These are phyloP conservation scores for Fusarium sarcochroum DNA, from an alignment of 2,329 filamentous ascomycete genomes.

Conservation along the genomic window DNA sequence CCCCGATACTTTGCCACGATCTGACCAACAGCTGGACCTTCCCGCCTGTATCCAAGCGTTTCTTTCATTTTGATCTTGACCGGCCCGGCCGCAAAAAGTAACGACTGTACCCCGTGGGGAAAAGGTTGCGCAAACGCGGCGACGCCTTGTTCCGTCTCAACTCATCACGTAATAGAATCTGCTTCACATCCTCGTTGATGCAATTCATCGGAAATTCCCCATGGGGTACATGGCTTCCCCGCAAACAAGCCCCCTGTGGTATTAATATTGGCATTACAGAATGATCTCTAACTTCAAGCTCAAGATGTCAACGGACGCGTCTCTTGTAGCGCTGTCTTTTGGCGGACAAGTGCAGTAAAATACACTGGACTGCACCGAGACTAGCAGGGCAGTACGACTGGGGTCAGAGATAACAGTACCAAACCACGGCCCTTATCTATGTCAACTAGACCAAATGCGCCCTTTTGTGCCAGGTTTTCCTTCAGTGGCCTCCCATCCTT, in stretches of 20 bases:
- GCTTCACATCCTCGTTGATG: conserved; percentile 1
- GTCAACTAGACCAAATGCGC: conserved; percentile 30
- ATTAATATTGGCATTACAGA: neutral
- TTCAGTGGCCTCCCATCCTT: conserved; percentile 8
- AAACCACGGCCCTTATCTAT: conserved; percentile 23
- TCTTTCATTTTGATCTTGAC: neutral
- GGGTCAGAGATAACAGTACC: conserved; percentile 39
- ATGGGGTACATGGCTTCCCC: conserved; percentile 38
- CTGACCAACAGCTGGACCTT: neutral
- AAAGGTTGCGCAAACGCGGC: neutral
- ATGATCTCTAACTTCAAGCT: conserved; percentile 5
- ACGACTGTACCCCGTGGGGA: conserved; percentile 35
- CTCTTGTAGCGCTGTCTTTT: neutral
- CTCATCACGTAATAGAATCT: conserved; percentile 44
- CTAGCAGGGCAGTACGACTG: conserved; percentile 16
- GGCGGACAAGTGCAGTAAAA: neutral
- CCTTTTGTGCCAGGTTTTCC: conserved; percentile 33
- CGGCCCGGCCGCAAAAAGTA: conserved; percentile 28
- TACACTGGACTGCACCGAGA: neutral
- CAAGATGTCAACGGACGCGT: neutral
- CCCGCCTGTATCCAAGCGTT: neutral
- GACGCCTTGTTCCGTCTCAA: neutral
- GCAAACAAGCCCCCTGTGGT: conserved; percentile 11
- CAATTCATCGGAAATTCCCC: conserved; percentile 29
- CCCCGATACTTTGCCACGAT: conserved; percentile 6